phyloP scores from a whole-genome alignment of 2,329 filamentous ascomycete species.

The Scedosporium dehoogii region DNA sequence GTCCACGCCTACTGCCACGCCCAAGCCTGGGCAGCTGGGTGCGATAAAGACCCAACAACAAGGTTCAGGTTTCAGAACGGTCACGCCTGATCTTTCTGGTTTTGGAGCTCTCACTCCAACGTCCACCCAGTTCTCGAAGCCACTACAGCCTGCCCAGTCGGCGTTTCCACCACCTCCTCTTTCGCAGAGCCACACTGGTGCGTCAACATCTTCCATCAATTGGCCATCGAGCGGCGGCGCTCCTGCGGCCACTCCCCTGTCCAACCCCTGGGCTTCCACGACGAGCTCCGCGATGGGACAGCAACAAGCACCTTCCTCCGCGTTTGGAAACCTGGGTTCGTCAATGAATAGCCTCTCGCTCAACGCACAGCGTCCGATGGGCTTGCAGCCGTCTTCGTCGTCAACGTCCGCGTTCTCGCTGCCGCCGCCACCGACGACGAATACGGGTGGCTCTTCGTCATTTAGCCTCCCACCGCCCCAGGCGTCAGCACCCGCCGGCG shows the following conservation, averaged over 20 bases:
- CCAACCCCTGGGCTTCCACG: conserved; percentile 40
- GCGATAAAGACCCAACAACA: conserved; percentile 22
- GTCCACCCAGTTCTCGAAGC: conserved; percentile 53
- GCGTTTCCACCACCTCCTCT: conserved; percentile 17
- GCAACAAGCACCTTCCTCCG: conserved; percentile 7
- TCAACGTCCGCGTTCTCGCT: conserved; percentile 38
- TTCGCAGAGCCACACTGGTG: conserved; percentile 12
- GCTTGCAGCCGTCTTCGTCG: conserved; percentile 20
- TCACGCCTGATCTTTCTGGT: conserved; percentile 47
- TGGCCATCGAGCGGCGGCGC: conserved; percentile 36
- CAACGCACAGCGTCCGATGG: conserved; percentile 26
- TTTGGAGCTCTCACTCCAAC: conserved; percentile 48
- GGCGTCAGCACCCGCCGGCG: not conserved
- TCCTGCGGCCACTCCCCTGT: conserved; percentile 17
- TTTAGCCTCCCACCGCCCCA: conserved; percentile 41
- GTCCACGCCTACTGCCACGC: conserved; percentile 46
- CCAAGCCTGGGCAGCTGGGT: conserved; percentile 4
- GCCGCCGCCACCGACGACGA: conserved; percentile 38
- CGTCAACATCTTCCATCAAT: conserved; percentile 32
- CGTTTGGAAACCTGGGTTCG: conserved; percentile 25
- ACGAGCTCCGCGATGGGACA: conserved; percentile 15
- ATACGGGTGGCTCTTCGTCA: conserved; percentile 20
- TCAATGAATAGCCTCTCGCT: conserved; percentile 41
- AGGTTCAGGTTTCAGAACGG: conserved; percentile 38
- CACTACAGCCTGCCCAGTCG: conserved; percentile 35